These are phyloP conservation scores for Sphaceloma murrayae DNA, from an alignment of 2,329 filamentous ascomycete genomes.

Conservation along the genomic window DNA sequence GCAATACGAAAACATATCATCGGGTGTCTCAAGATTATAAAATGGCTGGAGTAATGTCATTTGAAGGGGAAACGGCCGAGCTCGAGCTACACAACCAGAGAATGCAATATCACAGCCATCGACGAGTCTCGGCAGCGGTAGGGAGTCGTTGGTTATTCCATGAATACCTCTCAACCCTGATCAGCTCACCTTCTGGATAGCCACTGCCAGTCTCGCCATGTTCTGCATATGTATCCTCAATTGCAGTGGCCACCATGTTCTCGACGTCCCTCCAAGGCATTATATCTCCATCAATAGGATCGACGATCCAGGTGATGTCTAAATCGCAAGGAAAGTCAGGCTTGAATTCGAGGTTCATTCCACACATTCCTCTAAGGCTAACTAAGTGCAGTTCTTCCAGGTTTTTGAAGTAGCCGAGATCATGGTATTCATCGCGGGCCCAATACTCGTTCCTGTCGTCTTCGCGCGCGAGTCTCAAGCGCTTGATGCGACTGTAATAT, in stretches of 20 bases:
- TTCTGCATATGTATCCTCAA: not conserved
- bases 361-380: not conserved
- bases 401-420: not conserved
- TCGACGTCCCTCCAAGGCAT: not conserved
- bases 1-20: not conserved
- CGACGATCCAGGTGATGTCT: not conserved
- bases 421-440: not conserved
- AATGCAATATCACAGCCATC: not conserved
- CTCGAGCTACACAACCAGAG: not conserved
- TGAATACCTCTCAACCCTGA: not conserved
- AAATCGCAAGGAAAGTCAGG: not conserved
- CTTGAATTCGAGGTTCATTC: not conserved
- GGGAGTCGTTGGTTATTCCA: not conserved
- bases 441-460: not conserved
- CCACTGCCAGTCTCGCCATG: constrained; percentile 1
- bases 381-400: not conserved
- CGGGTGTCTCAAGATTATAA: not conserved
- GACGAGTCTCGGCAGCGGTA: not conserved
- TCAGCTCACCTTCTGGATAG: not conserved
- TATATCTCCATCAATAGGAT: not conserved
- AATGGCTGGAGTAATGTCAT: not conserved
- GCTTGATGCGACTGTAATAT: not conserved
- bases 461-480: not conserved
- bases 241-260: not conserved
- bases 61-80: not conserved